phyloP scores from a whole-genome alignment of 2,329 filamentous ascomycete genomes.

The Aspergillus jensenii region DNA sequence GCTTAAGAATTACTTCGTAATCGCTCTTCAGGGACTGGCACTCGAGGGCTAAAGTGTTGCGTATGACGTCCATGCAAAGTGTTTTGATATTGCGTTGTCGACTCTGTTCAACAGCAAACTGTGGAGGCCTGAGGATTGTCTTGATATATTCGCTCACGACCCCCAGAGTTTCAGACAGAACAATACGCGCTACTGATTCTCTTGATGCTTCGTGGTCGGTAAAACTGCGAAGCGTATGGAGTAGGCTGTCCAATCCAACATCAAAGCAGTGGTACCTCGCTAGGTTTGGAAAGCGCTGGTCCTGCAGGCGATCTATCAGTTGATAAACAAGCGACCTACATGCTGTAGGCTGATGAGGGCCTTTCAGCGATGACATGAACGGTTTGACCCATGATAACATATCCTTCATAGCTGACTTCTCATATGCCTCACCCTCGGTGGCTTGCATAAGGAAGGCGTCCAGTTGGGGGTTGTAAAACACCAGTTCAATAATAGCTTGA shows the following conservation, averaged over 20 bases:
- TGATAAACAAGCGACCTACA: constrained; percentile 77
- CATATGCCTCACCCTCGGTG: constrained; percentile 52
- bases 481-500: constrained; percentile 76
- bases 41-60: constrained; percentile 67
- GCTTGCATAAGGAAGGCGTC: constrained; percentile 54
- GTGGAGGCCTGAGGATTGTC: constrained; percentile 58
- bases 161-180: constrained; percentile 49
- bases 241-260: constrained; percentile 45
- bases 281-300: constrained; percentile 39
- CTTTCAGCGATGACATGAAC: constrained; percentile 74
- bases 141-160: constrained; percentile 51
- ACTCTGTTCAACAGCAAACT: constrained; percentile 47
- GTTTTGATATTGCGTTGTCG: constrained; percentile 54
- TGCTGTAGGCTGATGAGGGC: constrained; percentile 73
- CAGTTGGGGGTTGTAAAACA: constrained; percentile 72
- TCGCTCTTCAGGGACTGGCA: constrained; percentile 69
- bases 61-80: constrained; percentile 64
- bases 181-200: constrained; percentile 48
- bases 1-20: constrained; percentile 63
- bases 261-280: constrained; percentile 49
- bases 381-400: constrained; percentile 76
- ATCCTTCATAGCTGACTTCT: constrained; percentile 58
- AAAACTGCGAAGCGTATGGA: constrained; percentile 48
- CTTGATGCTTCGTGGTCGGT: constrained; percentile 47
- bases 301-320: constrained; percentile 62